phyloP scores from a whole-genome alignment of 345 rosid genomes.

The Cardamine occulta region DNA sequence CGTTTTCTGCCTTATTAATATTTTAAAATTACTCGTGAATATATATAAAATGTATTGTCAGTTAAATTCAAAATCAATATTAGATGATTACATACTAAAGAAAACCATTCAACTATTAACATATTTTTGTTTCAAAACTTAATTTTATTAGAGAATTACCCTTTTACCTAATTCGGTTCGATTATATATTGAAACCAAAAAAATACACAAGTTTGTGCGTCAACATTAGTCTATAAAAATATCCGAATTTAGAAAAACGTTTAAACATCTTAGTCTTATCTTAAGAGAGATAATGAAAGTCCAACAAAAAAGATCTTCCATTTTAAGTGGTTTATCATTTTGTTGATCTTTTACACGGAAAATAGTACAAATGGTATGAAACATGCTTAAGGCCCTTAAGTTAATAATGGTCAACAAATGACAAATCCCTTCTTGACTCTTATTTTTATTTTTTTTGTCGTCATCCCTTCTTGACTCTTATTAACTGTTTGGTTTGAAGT shows the following conservation, averaged over 20 bases:
- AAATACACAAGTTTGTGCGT: background rate
- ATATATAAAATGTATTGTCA: background rate
- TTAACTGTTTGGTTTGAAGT: background rate
- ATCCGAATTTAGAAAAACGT: background rate
- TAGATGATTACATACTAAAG: background rate
- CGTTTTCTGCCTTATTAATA: background rate
- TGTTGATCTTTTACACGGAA: background rate
- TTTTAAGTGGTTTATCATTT: conserved; percentile 1
- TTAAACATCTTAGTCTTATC: background rate
- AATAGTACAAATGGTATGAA: background rate
- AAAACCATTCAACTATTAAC: background rate
- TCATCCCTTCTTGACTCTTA: background rate
- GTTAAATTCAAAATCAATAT: background rate
- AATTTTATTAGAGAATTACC: background rate
- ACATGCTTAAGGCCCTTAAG: background rate
- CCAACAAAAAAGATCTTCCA: background rate
- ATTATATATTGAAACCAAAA: background rate
- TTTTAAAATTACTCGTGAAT: background rate
- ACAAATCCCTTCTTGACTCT: background rate
- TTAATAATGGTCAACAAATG: background rate
- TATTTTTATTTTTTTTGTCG: too few relatives aligned
- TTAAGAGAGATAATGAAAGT: background rate
- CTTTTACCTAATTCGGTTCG: background rate
- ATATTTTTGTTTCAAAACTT: background rate
- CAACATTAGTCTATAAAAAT: background rate